Percentiles rank a stretch among this genome's conserved stretches.
phyloP scores from a whole-genome alignment of 2,329 filamentous ascomycete species.

The Talaromyces albobiverticillius region DNA sequence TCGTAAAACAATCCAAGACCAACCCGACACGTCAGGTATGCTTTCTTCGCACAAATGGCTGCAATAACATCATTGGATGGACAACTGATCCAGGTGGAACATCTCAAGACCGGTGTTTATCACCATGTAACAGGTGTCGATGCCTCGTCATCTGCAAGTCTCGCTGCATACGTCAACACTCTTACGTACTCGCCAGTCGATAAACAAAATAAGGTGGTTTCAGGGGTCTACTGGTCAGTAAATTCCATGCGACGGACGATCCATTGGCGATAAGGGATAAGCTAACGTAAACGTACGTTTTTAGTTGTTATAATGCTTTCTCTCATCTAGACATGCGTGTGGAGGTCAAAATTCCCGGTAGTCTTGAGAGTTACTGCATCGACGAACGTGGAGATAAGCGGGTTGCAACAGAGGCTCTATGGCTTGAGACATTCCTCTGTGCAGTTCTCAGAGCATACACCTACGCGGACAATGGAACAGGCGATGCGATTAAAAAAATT shows the following conservation, averaged over 20 bases:
- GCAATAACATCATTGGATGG: not conserved
- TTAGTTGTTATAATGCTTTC: conserved; percentile 95
- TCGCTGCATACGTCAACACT: conserved; percentile 98
- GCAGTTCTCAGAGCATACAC: conserved; percentile 91
- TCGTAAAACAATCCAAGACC: conserved; percentile 73
- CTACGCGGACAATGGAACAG: conserved; percentile 92
- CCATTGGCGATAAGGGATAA: not conserved
- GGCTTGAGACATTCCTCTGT: conserved; percentile 97
- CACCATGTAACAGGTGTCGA: conserved; percentile 98
- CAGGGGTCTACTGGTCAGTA: conserved; percentile 85
- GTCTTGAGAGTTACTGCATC: conserved; percentile 94
- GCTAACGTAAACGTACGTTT: not conserved
- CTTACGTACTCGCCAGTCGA: conserved; percentile 86
- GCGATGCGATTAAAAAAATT: conserved; percentile 93
- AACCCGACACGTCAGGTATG: conserved; percentile 56
- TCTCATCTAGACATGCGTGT: conserved; percentile 97
- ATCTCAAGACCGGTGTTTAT: conserved; percentile 75
- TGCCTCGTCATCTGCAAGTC: conserved; percentile 92
- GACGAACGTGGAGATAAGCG: conserved; percentile 95
- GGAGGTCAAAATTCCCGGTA: conserved; percentile 93
- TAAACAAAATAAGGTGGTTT: conserved; percentile 83
- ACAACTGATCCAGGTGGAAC: not conserved
- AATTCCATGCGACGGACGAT: not conserved
- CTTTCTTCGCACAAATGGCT: conserved; percentile 7
- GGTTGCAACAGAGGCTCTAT: conserved; percentile 87